Conservation (phyloP, 106 monocot species). For the Dactylorhiza incarnata region DNA sequence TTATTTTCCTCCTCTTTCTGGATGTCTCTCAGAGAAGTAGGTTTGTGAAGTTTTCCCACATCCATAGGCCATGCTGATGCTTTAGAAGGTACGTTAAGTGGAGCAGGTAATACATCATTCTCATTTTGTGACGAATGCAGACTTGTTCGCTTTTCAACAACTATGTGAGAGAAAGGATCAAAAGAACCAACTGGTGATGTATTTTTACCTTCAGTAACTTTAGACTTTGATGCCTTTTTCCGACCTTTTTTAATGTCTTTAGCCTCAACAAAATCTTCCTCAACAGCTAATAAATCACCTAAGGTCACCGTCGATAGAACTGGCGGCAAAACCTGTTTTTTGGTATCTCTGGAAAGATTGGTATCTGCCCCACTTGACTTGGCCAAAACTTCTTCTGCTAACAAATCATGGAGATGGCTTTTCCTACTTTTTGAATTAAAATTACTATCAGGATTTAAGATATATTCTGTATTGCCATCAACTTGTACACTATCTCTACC, state of each 20-base stretch:
- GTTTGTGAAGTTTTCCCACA: conserved; percentile 41
- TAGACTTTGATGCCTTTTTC: conserved; percentile 74
- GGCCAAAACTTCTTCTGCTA: conserved; percentile 77
- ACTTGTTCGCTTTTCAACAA: conserved; percentile 36
- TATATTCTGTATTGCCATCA: neutral
- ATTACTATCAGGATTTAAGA: conserved; percentile 8
- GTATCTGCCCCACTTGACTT: conserved; percentile 32
- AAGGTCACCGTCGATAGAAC: neutral
- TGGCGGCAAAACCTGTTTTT: conserved; percentile 10
- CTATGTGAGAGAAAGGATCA: conserved; percentile 25
- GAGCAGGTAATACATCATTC: conserved; percentile 42
- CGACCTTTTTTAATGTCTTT: conserved; percentile 79
- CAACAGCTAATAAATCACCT: conserved; percentile 15
- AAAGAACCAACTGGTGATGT: conserved; percentile 40
- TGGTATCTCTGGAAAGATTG: conserved; percentile 14
- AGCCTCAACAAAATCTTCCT: conserved; percentile 81
- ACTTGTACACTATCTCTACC: conserved; percentile 16
- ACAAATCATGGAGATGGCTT: conserved; percentile 80
- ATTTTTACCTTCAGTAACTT: conserved; percentile 43
- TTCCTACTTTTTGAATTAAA: conserved; percentile 37
- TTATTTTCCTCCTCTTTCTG: conserved; percentile 73
- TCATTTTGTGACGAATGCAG: conserved; percentile 39
- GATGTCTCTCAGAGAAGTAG: conserved; percentile 79
- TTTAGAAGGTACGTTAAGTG: conserved; percentile 60
- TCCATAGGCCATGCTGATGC: conserved; percentile 73